A percentile compares a stretch with the other conserved stretches of the same genome.
Conservation (phyloP, 257 asterid species). For the Lavandula angustifolia region DNA sequence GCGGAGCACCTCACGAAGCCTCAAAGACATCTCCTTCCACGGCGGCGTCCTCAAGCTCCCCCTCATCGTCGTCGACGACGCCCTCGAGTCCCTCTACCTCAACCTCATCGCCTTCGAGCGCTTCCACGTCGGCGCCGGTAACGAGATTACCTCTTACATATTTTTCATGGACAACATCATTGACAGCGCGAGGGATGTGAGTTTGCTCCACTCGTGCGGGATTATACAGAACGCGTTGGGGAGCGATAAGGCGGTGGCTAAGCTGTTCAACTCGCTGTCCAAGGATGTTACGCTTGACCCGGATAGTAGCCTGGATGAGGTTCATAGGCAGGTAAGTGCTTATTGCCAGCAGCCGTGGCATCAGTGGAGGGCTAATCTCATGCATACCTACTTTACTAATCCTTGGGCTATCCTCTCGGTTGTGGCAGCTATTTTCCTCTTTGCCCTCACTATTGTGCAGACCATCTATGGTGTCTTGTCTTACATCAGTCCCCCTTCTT, state of each 20-base stretch:
- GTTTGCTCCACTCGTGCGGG: constrained; percentile 44
- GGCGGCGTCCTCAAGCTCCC: constrained; percentile 53
- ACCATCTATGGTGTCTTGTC: constrained; percentile 38
- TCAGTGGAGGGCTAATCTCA: constrained; percentile 51
- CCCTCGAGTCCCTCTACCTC: constrained; percentile 44
- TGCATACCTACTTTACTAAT: constrained; percentile 51
- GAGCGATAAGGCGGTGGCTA: constrained; percentile 57
- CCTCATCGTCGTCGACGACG: constrained; percentile 46
- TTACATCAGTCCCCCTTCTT: constrained; percentile 29
- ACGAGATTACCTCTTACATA: constrained; percentile 53
- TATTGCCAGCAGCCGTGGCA: constrained; percentile 51
- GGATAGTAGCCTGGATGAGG: constrained; percentile 36
- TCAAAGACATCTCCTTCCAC: constrained; percentile 50
- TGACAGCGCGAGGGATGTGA: constrained; percentile 49
- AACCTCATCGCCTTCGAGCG: constrained; percentile 62
- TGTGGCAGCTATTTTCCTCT: constrained; percentile 53
- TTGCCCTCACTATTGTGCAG: constrained; percentile 54
- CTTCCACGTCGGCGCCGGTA: constrained; percentile 53
- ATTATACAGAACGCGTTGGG: constrained; percentile 55
- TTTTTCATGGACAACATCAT: constrained; percentile 63
- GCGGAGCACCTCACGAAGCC: constrained; percentile 39
- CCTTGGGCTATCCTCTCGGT: constrained; percentile 64
- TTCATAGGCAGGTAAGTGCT: constrained; percentile 37
- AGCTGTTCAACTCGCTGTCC: constrained; percentile 54
- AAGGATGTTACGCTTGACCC: constrained; percentile 51